A percentile compares a stretch with the other conserved stretches of the same genome.
phyloP scores from a whole-genome alignment of 2,329 filamentous ascomycete species.

The Chlorencoelia australis region DNA sequence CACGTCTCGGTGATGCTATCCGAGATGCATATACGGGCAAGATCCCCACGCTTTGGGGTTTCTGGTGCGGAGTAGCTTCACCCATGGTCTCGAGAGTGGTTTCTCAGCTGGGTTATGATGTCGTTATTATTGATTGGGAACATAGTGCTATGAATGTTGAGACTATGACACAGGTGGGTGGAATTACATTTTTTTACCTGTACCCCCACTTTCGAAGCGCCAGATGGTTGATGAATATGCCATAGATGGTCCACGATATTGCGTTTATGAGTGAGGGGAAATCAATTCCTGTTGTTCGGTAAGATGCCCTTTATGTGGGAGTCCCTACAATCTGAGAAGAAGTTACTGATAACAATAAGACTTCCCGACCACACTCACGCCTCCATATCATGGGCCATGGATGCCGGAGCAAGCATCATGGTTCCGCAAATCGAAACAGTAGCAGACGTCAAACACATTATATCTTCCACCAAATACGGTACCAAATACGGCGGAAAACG shows the following conservation, averaged over 20 bases:
- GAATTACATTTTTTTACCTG: no score
- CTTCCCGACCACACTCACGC: constrained; percentile 38
- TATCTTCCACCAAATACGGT: constrained; percentile 36
- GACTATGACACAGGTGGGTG: constrained; percentile 37
- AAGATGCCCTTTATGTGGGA: constrained; percentile 8
- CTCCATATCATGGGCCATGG: constrained; percentile 36
- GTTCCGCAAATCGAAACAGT: constrained; percentile 39
- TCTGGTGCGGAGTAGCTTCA: constrained; percentile 33
- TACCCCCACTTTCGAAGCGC: not conserved
- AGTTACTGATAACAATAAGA: constrained; percentile 7
- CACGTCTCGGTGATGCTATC: constrained; percentile 35
- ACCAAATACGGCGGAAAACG: constrained; percentile 31
- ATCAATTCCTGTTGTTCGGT: constrained; percentile 37
- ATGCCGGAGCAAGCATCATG: constrained; percentile 39
- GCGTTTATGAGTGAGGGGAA: constrained; percentile 37
- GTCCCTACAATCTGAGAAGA: not conserved
- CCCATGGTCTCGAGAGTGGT: constrained; percentile 32
- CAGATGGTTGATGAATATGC: not conserved
- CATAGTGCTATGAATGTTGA: constrained; percentile 36
- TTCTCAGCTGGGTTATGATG: constrained; percentile 35
- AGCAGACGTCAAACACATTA: constrained; percentile 34
- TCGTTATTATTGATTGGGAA: constrained; percentile 39
- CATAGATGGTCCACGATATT: constrained; percentile 36
- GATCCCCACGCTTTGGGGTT: constrained; percentile 34
- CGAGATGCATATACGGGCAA: constrained; percentile 36